Percentiles rank a stretch among this genome's conserved stretches.
These are phyloP conservation scores for Suillus brevipes DNA, from an alignment of 768 basidiomycete species.

Conservation along the genomic window DNA sequence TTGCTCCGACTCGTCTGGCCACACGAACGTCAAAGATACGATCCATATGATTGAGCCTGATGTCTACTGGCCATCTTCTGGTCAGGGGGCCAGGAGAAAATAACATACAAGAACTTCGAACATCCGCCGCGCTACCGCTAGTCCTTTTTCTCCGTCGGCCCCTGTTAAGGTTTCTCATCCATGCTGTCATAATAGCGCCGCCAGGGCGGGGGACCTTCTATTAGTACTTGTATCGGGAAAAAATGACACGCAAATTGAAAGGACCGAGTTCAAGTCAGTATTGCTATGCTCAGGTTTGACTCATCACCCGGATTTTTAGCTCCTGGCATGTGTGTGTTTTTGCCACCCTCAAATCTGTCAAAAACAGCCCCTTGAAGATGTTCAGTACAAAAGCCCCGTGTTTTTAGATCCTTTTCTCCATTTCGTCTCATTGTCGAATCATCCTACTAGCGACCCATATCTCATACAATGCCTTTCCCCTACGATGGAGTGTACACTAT, in stretches of 20 bases:
- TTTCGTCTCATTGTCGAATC: neutral
- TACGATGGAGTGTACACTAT: neutral
- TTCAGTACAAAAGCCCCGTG: neutral
- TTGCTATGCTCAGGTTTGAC: neutral
- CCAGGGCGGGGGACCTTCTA: neutral
- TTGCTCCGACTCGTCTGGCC: no score
- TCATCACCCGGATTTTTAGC: neutral
- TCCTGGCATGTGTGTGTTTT: neutral
- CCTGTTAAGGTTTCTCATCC: neutral
- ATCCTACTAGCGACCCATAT: neutral
- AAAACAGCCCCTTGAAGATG: neutral
- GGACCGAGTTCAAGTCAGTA: neutral
- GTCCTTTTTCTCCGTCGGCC: neutral
- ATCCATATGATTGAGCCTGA: no score
- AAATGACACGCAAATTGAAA: neutral
- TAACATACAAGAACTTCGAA: neutral
- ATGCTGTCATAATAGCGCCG: neutral
- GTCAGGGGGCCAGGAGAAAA: no score
- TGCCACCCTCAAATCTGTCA: neutral
- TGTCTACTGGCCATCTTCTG: no score
- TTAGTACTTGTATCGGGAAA: neutral
- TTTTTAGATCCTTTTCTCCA: neutral
- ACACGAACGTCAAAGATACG: no score
- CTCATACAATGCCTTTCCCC: neutral
- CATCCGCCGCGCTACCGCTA: neutral